phyloP scores from a whole-genome alignment of 2,329 filamentous ascomycete species.

The Domatiomyces globalis region DNA sequence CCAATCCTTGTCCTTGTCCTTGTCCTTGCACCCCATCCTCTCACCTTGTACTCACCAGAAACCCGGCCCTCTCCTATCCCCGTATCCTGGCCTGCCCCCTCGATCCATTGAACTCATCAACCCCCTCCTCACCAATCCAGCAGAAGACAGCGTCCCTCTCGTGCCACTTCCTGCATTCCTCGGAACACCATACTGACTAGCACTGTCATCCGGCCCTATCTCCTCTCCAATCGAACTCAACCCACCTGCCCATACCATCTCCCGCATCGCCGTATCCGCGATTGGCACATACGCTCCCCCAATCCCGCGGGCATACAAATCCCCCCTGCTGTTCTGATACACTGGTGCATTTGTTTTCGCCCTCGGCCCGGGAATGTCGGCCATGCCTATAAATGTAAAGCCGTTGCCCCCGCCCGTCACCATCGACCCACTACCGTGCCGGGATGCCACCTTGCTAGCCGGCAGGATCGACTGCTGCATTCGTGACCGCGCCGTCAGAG shows the following conservation, averaged over 20 bases:
- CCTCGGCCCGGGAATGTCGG: conserved; percentile 10
- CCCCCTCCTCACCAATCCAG: not conserved
- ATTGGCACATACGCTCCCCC: conserved; percentile 15
- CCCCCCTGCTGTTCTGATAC: conserved; percentile 6
- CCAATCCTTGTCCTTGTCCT: no score
- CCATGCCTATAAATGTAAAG: not conserved
- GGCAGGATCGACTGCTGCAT: not conserved
- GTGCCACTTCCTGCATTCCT: not conserved
- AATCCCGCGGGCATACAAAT: conserved; percentile 9
- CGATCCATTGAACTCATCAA: not conserved
- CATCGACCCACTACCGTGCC: not conserved
- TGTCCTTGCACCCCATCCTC: no score
- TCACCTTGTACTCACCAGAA: not conserved
- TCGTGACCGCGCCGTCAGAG: conserved; percentile 1
- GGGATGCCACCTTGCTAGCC: not conserved
- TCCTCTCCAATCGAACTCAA: not conserved
- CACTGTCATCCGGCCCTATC: conserved; percentile 17
- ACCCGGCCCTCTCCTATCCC: not conserved
- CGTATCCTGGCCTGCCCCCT: not conserved
- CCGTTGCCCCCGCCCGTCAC: not conserved
- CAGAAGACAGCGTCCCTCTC: not conserved
- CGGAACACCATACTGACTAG: conserved; percentile 10
- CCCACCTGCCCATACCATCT: not conserved
- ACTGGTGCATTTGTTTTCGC: conserved; percentile 10
- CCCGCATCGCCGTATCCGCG: not conserved